These are phyloP conservation scores for Paradendryphiella salina DNA, from an alignment of 2,329 filamentous ascomycete genomes.

Conservation along the genomic window DNA sequence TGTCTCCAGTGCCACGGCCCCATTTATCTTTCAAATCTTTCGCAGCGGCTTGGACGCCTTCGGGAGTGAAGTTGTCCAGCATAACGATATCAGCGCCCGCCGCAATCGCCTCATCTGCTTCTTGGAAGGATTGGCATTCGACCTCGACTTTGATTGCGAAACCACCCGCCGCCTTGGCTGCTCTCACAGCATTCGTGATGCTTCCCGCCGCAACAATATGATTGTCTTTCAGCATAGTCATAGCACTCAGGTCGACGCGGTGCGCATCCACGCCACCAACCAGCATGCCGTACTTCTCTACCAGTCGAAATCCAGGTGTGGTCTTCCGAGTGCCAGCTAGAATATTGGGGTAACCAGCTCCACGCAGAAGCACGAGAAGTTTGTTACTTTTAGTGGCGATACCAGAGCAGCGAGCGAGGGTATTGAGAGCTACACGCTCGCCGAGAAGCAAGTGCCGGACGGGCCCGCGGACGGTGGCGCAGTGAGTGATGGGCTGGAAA, in stretches of 20 bases:
- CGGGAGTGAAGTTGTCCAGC: constrained; percentile 91
- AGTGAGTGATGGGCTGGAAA: constrained; percentile 62
- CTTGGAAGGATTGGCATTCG: constrained; percentile 83
- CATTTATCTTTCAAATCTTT: constrained; percentile 76
- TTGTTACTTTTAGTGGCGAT: constrained; percentile 69
- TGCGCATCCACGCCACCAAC: constrained; percentile 91
- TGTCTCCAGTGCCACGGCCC: constrained; percentile 63
- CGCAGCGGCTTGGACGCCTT: constrained; percentile 75
- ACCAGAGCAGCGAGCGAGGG: constrained; percentile 86
- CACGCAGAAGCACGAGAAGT: constrained; percentile 57
- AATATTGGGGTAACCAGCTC: constrained; percentile 74
- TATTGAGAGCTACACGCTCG: constrained; percentile 90
- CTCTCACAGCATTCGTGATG: constrained; percentile 81
- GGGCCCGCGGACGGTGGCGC: constrained; percentile 84
- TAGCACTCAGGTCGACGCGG: constrained; percentile 80
- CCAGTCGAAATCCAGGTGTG: constrained; percentile 89
- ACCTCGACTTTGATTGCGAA: constrained; percentile 96
- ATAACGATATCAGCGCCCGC: constrained; percentile 95
- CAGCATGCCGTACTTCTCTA: constrained; percentile 98
- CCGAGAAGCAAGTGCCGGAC: constrained; percentile 84
- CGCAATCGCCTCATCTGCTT: constrained; percentile 87
- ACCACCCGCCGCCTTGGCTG: constrained; percentile 80
- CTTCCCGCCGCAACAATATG: constrained; percentile 88
- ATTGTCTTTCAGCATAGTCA: constrained; percentile 99
- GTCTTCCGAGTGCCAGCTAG: constrained; percentile 97